Evolutionary conservation across 1,284 basidiomycete genomes (phyloP), one percentile per base, ranked within the genome.

Genomic region (Trichosporon sp.): DNA sequence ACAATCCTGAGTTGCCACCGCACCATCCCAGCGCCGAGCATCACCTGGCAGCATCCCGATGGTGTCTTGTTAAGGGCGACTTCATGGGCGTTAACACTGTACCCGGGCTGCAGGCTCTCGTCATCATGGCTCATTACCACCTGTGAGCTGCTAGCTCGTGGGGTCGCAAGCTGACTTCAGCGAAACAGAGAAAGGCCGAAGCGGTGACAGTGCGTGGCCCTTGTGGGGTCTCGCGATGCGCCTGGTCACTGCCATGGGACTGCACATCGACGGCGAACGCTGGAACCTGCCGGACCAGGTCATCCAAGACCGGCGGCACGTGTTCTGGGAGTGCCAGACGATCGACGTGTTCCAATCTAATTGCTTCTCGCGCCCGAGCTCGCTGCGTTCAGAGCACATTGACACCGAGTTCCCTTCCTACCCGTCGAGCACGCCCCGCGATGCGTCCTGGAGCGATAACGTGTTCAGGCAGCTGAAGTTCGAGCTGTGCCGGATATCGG

Each of bases 211-310:
- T 0, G 74, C 77, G 35, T 81, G 80, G 80, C 77, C 78, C 1
- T 60, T 81, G 9, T 79, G 79, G 77, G 80, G 80, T 29, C 51
- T 80, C 3, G 75, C 76, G 0, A 76, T 77, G 76, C 69, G 70
- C 0, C 51, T 72, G 13, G 68, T 69, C 15, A 72, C 71, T 0
- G 71, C 71, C 12, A 81, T 81, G 80, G 80, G 80, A 0, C 56
- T 80, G 65, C 80, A 82, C 66, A 74, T 78, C 6, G 81, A 82
- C 69, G 81, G 81, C 1, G 71, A 70, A 27, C 70, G 75, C 9
- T 82, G 81, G 81, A 77, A 78, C 42, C 72, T 82, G 5, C 75
- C 76, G 0, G 63, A 66, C 11, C 72, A 79, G 8, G 74, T 78
- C 0, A 75, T 77, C 1, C 75, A 80, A 60, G 79, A 80, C 60